Evolutionary conservation across 306 rosid genomes (phyloP).

Genomic region (Cicer chorassanicum): DNA sequence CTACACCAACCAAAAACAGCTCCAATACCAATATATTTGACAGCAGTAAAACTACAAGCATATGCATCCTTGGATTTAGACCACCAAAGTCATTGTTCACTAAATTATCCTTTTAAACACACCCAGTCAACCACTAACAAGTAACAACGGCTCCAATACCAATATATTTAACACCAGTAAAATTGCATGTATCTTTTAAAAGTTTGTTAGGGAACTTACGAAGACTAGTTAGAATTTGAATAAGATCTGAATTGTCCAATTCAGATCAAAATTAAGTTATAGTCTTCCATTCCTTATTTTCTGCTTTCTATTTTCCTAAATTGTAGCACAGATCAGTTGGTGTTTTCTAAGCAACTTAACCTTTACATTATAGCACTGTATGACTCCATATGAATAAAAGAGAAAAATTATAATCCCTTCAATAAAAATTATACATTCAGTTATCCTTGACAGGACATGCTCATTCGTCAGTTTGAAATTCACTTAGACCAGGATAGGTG

Average conservation of each 20-base stretch:
- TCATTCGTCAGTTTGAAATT: constrained; percentile 16
- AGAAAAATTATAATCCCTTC: not conserved
- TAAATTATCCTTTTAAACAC: constrained; percentile 8
- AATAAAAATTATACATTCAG: not conserved
- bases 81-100: not conserved
- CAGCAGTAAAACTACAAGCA: not conserved
- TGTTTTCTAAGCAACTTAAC: constrained; percentile 11
- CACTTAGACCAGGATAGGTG: constrained; percentile 12
- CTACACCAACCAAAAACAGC: constrained; percentile 9
- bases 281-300: not conserved
- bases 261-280: constrained; percentile 10
- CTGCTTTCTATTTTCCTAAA: not conserved
- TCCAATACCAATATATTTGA: constrained; percentile 8
- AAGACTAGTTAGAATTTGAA: not conserved
- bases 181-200: constrained; percentile 6
- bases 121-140: not conserved
- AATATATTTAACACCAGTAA: constrained; percentile 6
- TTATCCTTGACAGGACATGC: constrained; percentile 19
- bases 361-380: not conserved
- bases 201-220: not conserved
- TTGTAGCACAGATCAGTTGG: constrained; percentile 1
- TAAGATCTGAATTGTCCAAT: not conserved
- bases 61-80: constrained; percentile 5
- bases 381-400: not conserved
- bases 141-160: constrained; percentile 6